These are phyloP conservation scores for Entelexis sorbosivorans DNA, from an alignment of 1,139 yeast genomes.

Conservation along the genomic window DNA sequence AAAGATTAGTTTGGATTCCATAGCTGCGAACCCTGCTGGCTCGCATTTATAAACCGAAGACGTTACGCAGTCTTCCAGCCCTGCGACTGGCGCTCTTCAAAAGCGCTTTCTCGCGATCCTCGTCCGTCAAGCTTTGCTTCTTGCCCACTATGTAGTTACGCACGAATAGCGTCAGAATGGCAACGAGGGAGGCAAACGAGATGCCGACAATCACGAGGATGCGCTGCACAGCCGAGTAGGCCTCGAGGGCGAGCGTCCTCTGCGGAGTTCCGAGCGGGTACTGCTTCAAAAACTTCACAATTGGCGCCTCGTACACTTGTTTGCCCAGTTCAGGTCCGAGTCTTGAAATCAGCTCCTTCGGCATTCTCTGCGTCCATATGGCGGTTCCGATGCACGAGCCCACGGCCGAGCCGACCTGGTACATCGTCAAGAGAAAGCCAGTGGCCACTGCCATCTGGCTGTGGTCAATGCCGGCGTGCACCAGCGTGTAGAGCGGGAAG, in stretches of 20 bases:
- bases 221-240: slow-evolving; percentile 49
- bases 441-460: slow-evolving; percentile 40
- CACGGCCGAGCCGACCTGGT: slow-evolving; percentile 38
- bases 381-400: slow-evolving; percentile 41
- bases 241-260: slow-evolving; percentile 44
- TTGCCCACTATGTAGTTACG: slow-evolving; percentile 10
- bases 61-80: background rate
- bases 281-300: slow-evolving; percentile 34
- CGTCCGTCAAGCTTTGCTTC: slow-evolving; percentile 11
- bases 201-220: slow-evolving; percentile 13
- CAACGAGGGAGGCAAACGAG: slow-evolving; percentile 11
- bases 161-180: slow-evolving; percentile 4
- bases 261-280: slow-evolving; percentile 52
- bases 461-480: slow-evolving; percentile 49
- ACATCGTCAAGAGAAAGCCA: slow-evolving; percentile 35
- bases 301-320: slow-evolving; percentile 38
- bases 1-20: too few relatives aligned
- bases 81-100: background rate
- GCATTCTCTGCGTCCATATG: slow-evolving; percentile 39
- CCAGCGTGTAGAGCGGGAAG: slow-evolving; percentile 53
- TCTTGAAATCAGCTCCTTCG: slow-evolving; percentile 26
- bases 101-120: slow-evolving; percentile 9
- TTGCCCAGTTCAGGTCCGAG: slow-evolving; percentile 33
- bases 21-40: too few relatives aligned
- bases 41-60: background rate